Evolutionary conservation across 495 filamentous ascomycete species (phyloP), one percentile per base, ranked within the genome.

Genomic region (Aspergillus affinis): DNA sequence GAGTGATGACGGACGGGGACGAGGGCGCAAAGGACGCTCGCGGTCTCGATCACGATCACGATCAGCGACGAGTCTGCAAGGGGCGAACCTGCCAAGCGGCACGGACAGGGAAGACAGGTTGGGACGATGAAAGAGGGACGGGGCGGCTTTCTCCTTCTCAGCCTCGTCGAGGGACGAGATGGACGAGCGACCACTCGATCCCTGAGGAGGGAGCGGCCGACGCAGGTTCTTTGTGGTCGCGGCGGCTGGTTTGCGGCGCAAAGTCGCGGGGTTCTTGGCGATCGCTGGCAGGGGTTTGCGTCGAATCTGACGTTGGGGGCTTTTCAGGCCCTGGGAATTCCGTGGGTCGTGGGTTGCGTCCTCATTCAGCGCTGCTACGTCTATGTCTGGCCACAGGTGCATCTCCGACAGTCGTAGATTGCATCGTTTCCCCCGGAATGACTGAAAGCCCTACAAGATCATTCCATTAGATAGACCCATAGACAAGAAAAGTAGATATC

Each of bases 371-470:
- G 57, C 52, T n/a, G 15, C 45, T 49, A 58, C 17, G 27, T 48
- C 55, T 36, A 58, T 27, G 29, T 49, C 55, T 30, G 55, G 50
- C 46, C 30, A 58, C 12, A 48, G 50, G 57, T 62, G 59, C 49
- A 66, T 54, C 50, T 62, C 64, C 20, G 60, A 60, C 48, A 61
- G 60, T 20, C 60, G 57, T 32, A 67, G 29, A 30, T 62, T 62
- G 26, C 58, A 58, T 57, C 61, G 60, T 51, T 59, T 61, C 20
- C 62, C 62, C 19, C 70, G 75, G n/a, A 65, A 64, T 53, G 75
- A 68, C 62, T 73, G 68, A 67, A 64, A 68, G 54, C 62, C 77
- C 77, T 80, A 80, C 75, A 78, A 71, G 13, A 78, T 64, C 71
- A 69, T 67, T 61, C 71, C 69, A 73, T 73, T 71, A 73, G 69